Base-by-base conservation (phyloP, 345 rosid genomes). In the Gossypium ekmanianum region DNA sequence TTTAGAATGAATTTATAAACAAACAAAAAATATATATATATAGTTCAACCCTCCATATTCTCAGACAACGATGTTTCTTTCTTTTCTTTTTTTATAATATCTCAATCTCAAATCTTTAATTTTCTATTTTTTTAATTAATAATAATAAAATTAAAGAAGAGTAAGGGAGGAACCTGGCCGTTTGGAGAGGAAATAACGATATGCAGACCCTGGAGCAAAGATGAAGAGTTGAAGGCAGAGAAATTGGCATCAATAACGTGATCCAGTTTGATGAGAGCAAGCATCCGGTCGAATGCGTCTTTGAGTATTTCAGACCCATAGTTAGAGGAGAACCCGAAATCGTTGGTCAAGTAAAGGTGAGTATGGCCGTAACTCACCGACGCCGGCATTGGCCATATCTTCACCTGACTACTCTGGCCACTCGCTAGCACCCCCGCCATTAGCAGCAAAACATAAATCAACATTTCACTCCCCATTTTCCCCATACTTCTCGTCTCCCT, bases 301-400 rank as follows among this genome's bases (percentile, higher is more conserved):
- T 81, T 82, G 57, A 91, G 75, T 24, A 87, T 79, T 67, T 73
- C 87, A 10, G 85, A 83, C 0, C 0, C 47, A 50, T 82, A 83
- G 61, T 78, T 78, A 3, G 81, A 81, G 2, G 64, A 45, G 13
- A 91, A 78, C 71, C 68, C 41, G 74, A 91, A 89, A 74, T 79
- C 80, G 13, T 63, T 70, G 50, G 79, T 59, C 72, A 91, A 0
- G 79, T 43, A 72, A 62, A 89, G 63, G 39, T 48, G 78, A 24
- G 71, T 74, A 27, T 76, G 78, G 5, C 97, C 97, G 54, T 43
- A 75, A 62, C 77, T 83, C 13, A 81, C 86, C 34, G 77, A 79
- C 55, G 44, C 78, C 59, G 90, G 92, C 76, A 87, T 76, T 27
- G 92, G 92, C 92, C 92, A 87, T 68, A 87, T 81, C 54, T 83